Evolutionary conservation across 371 early-diverging fungal genomes (phyloP), one percentile per base, ranked within the genome.

Genomic region (Synchytrium microbalum): DNA sequence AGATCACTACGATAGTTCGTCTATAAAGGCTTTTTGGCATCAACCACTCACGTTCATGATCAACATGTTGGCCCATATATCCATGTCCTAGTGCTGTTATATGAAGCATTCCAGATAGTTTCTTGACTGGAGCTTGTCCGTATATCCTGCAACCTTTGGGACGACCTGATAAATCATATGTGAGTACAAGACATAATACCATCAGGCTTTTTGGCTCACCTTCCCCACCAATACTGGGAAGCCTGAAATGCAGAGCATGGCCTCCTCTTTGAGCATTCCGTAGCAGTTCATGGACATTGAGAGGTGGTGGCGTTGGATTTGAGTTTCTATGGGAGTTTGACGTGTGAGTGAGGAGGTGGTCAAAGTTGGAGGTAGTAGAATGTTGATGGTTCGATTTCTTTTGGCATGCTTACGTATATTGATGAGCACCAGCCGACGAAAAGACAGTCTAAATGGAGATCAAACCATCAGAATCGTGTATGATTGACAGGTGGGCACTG

Each of bases 21-120:
- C 29, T 52, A 65, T n/a, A 25, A 13, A 25, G 52, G 54, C 62
- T 5, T 56, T 8, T 25, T 59, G 32, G 61, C 52, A 56, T 56
- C 8, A 29, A 31, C 8, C n/a, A 53, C 69, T 58, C 75, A 89
- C 91, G 70, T 53, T 82, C 77, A 75, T 89, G 91, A 25, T 86
- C 86, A 2, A 84, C 80, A 68, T 83, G 84, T 10, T 52, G 60
- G 53, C 79, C 90, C 61, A 55, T 61, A 72, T 93, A 91, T 38
- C 93, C 96, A 69, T 94, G 93, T 2, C 94, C 94, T 52, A 80
- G 72, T 0, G 93, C 86, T 0, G 95, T 96, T 66, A 96, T 83
- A 66, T 94, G 95, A 60, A 96, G 79, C 72, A 91, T 92, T 8
- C 94, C 93, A 0, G 88, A 79, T 1, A 93, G 84, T 65, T 91